phyloP scores from a whole-genome alignment of 805 yeast genomes.

The Yamadazyma scolyti region DNA sequence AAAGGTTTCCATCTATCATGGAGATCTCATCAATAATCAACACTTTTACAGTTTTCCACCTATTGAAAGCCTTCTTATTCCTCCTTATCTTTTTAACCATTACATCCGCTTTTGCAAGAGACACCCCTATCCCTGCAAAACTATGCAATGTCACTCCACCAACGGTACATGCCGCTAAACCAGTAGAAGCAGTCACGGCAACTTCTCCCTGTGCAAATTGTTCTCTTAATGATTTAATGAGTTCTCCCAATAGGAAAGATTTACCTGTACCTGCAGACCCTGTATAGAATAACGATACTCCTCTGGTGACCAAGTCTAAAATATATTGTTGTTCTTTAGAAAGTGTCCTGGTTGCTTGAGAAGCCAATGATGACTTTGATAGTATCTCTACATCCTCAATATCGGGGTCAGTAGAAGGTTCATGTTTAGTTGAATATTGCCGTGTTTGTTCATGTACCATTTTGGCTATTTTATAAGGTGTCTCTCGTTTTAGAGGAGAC shows the following conservation, averaged over 20 bases:
- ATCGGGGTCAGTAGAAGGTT: no score
- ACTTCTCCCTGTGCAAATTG: constrained; percentile 49
- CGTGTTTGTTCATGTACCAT: no score
- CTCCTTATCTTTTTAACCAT: constrained; percentile 52
- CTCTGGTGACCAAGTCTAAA: constrained; percentile 58
- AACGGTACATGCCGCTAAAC: constrained; percentile 77
- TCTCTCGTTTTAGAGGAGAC: no score
- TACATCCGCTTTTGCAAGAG: constrained; percentile 46
- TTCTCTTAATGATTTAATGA: constrained; percentile 50
- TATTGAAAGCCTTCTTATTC: constrained; percentile 43
- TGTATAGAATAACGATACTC: constrained; percentile 79
- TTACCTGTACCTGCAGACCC: constrained; percentile 99
- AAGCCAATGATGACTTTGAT: no score
- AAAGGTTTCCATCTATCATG: constrained; percentile 69
- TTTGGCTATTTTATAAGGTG: no score
- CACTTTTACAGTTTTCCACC: constrained; percentile 59
- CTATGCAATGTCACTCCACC: constrained; percentile 79
- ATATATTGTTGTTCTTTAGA: constrained; percentile 63
- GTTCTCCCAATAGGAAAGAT: constrained; percentile 70
- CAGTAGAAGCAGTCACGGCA: constrained; percentile 82
- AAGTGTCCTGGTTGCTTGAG: no score
- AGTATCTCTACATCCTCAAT: no score
- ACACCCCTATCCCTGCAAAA: constrained; percentile 75
- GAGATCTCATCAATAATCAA: constrained; percentile 75
- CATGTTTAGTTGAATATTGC: no score